These are phyloP conservation scores for Starmerella vaccinii DNA, from an alignment of 805 yeast genomes.

Conservation along the genomic window DNA sequence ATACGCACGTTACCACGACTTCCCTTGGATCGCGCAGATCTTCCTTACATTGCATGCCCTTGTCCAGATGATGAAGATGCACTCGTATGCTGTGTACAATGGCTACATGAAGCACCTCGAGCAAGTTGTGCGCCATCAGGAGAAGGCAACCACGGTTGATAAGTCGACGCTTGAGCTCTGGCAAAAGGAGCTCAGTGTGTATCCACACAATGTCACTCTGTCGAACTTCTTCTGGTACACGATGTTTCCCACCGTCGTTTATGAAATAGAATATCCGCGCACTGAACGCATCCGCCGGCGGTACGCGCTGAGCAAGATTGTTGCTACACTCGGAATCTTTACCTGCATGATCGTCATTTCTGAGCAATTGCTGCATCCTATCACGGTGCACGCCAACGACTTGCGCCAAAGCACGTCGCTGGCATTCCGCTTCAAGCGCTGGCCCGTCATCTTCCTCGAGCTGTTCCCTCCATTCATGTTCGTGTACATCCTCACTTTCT, in stretches of 20 bases:
- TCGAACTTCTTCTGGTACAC: conserved; percentile 63
- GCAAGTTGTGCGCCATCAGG: conserved; percentile 8
- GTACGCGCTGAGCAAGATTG: conserved; percentile 56
- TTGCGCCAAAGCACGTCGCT: conserved; percentile 42
- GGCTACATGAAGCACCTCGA: conserved; percentile 54
- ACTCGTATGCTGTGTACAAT: conserved; percentile 82
- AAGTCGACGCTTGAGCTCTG: conserved; percentile 51
- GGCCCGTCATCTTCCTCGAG: conserved; percentile 55
- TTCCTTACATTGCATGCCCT: conserved; percentile 74
- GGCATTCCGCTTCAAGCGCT: conserved; percentile 36
- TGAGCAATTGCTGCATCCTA: conserved; percentile 64
- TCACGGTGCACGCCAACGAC: conserved; percentile 50
- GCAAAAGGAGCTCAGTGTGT: conserved; percentile 56
- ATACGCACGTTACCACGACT: conserved; percentile 46
- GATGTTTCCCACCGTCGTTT: conserved; percentile 74
- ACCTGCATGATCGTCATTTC: conserved; percentile 71
- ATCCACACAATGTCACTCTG: conserved; percentile 64
- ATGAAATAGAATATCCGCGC: conserved; percentile 70
- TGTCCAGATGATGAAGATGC: conserved; percentile 89
- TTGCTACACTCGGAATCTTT: conserved; percentile 81
- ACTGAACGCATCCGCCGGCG: conserved; percentile 56
- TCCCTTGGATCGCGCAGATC: conserved; percentile 86
- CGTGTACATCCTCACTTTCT: conserved; percentile 68
- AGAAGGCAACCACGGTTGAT: conserved; percentile 3
- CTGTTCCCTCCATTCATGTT: conserved; percentile 70